These are phyloP conservation scores for Hirsutella minnesotensis DNA, from an alignment of 2,329 filamentous ascomycete species.

Conservation along the genomic window DNA sequence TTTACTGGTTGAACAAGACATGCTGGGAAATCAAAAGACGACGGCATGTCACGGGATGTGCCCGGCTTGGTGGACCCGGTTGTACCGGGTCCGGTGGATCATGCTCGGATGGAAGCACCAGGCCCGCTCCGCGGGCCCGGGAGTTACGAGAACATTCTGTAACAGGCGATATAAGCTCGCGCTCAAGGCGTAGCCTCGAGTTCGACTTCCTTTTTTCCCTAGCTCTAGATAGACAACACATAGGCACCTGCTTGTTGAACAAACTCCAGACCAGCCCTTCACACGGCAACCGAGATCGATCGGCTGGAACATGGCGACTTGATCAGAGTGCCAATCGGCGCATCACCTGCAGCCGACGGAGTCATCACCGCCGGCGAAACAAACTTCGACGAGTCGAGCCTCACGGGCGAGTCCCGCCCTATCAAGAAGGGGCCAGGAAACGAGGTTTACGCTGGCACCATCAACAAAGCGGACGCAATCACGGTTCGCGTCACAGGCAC, in stretches of 20 bases:
- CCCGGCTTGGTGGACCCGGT: too few relatives aligned
- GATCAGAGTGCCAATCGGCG: conserved; percentile 66
- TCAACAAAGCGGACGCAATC: conserved; percentile 57
- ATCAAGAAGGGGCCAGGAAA: conserved; percentile 54
- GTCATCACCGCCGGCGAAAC: conserved; percentile 48
- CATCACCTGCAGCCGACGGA: conserved; percentile 78
- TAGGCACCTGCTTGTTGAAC: too few relatives aligned
- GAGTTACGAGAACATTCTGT: too few relatives aligned
- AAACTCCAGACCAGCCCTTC: too few relatives aligned
- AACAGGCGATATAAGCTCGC: too few relatives aligned
- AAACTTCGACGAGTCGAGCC: conserved; percentile 77
- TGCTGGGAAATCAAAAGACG: conserved; percentile 19
- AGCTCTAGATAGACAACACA: too few relatives aligned
- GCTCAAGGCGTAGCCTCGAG: too few relatives aligned
- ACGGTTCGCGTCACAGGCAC: conserved; percentile 52
- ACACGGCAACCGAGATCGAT: conserved; percentile 47
- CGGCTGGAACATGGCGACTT: conserved; percentile 63
- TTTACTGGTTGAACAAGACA: conserved; percentile 46
- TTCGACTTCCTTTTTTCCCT: too few relatives aligned
- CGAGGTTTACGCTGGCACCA: conserved; percentile 58
- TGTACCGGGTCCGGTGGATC: too few relatives aligned
- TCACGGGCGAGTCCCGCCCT: conserved; percentile 67
- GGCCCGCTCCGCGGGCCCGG: too few relatives aligned
- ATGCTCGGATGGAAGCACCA: too few relatives aligned
- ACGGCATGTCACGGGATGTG: too few relatives aligned